Conservation (phyloP, 495 filamentous ascomycete genomes). For the Tetracladium setigerum region DNA sequence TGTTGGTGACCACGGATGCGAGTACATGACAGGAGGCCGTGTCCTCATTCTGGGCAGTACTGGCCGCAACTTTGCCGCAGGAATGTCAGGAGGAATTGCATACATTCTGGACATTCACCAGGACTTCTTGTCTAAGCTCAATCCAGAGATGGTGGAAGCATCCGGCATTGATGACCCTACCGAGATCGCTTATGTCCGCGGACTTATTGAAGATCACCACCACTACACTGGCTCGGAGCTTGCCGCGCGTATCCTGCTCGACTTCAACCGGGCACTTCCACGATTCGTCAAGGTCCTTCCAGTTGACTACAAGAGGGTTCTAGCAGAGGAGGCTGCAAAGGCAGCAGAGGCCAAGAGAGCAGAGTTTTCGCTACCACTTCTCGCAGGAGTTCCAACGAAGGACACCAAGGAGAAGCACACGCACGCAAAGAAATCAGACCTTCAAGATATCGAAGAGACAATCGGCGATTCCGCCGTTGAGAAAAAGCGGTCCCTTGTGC, state of each 20-base stretch:
- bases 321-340: slow-evolving; percentile 80
- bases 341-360: slow-evolving; percentile 73
- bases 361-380: slow-evolving; percentile 74
- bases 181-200: slow-evolving; percentile 90
- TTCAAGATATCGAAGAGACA: slow-evolving; percentile 94
- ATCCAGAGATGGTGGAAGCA: slow-evolving; percentile 97
- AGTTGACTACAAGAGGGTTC: slow-evolving; percentile 94
- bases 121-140: slow-evolving; percentile 92
- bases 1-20: slow-evolving; percentile 94
- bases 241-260: slow-evolving; percentile 90
- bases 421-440: slow-evolving; percentile 66
- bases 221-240: slow-evolving; percentile 98
- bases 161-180: slow-evolving; percentile 78
- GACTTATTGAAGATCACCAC: slow-evolving; percentile 95
- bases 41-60: slow-evolving; percentile 84
- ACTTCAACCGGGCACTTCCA: slow-evolving; percentile 89
- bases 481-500: slow-evolving; percentile 84
- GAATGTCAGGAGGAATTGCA: slow-evolving; percentile 99
- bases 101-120: slow-evolving; percentile 90
- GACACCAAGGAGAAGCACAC: slow-evolving; percentile 52
- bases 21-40: slow-evolving; percentile 99
- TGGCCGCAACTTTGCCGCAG: slow-evolving; percentile 98
- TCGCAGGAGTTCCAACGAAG: slow-evolving; percentile 48
- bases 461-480: slow-evolving; percentile 86
- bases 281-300: slow-evolving; percentile 94